Percentiles rank a stretch among this genome's conserved stretches.
These are phyloP conservation scores for Ostreobium quekettii DNA, from an alignment of 139 green algal species.

Conservation along the genomic window DNA sequence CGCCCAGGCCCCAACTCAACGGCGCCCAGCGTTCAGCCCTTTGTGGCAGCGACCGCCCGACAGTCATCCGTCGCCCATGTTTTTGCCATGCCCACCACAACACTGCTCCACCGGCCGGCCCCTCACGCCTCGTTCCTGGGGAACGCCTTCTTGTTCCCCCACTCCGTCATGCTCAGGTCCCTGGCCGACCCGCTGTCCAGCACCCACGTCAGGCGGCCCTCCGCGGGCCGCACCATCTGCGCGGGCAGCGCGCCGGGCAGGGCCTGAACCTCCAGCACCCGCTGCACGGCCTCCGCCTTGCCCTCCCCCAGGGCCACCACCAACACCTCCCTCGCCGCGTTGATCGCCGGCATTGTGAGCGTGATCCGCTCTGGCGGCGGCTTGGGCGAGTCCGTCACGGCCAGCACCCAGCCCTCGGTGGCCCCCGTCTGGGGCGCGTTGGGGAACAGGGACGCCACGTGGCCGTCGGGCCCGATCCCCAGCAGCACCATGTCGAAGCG, in stretches of 20 bases:
- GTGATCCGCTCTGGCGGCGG: slow-evolving; percentile 94
- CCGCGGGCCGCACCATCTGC: slow-evolving; percentile 71
- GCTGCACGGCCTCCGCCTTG: slow-evolving; percentile 84
- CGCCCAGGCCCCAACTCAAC: no score
- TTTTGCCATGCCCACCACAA: no score
- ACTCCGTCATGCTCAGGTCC: slow-evolving; percentile 48
- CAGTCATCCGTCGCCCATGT: no score
- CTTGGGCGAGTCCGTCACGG: slow-evolving; percentile 89
- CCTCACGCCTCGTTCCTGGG: slow-evolving; percentile 40
- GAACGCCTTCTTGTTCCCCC: slow-evolving; percentile 61
- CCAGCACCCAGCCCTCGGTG: slow-evolving; percentile 73
- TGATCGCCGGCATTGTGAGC: slow-evolving; percentile 78
- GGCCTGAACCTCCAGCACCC: slow-evolving; percentile 74
- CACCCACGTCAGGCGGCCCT: slow-evolving; percentile 37
- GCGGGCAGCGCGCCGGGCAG: slow-evolving; percentile 78
- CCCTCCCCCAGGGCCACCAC: slow-evolving; percentile 54
- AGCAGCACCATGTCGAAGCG: slow-evolving; percentile 88
- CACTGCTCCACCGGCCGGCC: no score
- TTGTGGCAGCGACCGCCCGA: no score
- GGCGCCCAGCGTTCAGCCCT: no score
- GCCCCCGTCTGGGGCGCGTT: slow-evolving; percentile 50
- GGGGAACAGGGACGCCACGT: slow-evolving; percentile 97
- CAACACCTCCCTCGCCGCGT: slow-evolving; percentile 56
- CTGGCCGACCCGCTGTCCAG: slow-evolving; percentile 44
- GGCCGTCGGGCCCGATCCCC: slow-evolving; percentile 90